Evolutionary conservation across 257 asterid species (phyloP).

Genomic region (Scutellaria galericulata): DNA sequence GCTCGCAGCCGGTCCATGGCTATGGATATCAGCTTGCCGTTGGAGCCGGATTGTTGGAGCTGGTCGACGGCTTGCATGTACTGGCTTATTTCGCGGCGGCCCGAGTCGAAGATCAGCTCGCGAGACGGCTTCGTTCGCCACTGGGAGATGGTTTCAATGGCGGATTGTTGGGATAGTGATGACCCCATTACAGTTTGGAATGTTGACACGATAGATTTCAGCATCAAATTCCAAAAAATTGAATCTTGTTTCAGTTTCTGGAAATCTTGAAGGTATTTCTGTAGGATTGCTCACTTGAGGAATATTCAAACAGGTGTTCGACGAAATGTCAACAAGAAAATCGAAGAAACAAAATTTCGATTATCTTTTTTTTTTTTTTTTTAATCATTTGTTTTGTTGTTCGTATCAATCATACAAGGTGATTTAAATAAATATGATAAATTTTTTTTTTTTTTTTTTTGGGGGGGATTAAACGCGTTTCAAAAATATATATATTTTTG

Average conservation of each 20-base stretch:
- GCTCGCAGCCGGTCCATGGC: conserved; percentile 50
- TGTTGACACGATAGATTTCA: conserved; percentile 34
- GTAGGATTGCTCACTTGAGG: background rate
- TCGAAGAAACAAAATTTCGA: background rate
- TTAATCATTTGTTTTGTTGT: background rate
- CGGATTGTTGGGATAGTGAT: conserved; percentile 49
- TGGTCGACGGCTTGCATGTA: conserved; percentile 51
- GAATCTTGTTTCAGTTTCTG: background rate
- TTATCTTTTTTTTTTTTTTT: too few species aligned
- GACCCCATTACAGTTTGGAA: conserved; percentile 43
- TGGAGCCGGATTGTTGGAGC: conserved; percentile 37
- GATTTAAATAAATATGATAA: background rate
- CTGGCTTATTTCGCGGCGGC: conserved; percentile 37
- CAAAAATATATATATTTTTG: too few species aligned
- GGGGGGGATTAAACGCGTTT: conserved; percentile 28
- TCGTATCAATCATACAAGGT: background rate
- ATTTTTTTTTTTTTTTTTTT: background rate
- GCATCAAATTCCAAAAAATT: conserved; percentile 26
- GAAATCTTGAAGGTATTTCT: background rate
- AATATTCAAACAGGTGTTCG: background rate
- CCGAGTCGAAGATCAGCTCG: conserved; percentile 52
- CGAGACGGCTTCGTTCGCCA: conserved; percentile 47
- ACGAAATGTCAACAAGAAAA: background rate
- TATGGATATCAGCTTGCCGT: conserved; percentile 32
- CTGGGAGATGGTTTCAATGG: conserved; percentile 38